These are phyloP conservation scores for Globisporangium paroecandrum DNA, from an alignment of 352 stramenopile species.

Conservation along the genomic window DNA sequence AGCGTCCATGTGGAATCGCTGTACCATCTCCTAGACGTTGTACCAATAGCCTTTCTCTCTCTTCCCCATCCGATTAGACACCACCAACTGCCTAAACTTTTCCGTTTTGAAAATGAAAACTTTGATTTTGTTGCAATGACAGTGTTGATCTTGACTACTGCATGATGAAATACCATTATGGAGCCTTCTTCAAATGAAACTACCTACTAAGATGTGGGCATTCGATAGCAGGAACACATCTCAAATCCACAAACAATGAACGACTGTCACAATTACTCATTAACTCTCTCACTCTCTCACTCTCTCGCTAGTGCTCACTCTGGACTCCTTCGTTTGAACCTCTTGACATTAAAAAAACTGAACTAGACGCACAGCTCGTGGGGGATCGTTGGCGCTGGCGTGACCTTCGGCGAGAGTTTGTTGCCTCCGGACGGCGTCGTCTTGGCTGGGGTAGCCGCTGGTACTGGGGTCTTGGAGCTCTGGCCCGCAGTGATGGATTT, in stretches of 20 bases:
- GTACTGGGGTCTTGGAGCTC: background rate
- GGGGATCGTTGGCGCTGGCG: slow-evolving; percentile 11
- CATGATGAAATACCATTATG: no score
- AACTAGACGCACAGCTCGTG: slow-evolving; percentile 17
- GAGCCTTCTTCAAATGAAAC: no score
- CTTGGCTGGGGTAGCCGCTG: slow-evolving; percentile 16
- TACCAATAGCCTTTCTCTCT: slow-evolving; percentile 3
- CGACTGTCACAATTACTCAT: background rate
- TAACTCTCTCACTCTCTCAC: background rate
- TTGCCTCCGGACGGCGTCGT: background rate
- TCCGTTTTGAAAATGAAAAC: slow-evolving; percentile 3
- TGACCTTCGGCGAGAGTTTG: background rate
- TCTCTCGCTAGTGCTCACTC: background rate
- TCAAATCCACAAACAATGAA: background rate
- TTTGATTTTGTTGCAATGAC: background rate
- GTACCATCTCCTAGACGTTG: slow-evolving; percentile 51
- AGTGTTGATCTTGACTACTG: no score
- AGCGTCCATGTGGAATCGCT: slow-evolving; percentile 44
- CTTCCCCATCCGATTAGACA: background rate
- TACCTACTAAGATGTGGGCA: no score
- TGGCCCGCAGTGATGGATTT: background rate
- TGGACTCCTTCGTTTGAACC: background rate
- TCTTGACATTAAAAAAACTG: background rate
- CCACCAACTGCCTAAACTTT: background rate
- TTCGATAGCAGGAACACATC: no score